Evolutionary conservation across 202 grass and related monocot genomes (phyloP).

Genomic region (Zoysia matrella): DNA sequence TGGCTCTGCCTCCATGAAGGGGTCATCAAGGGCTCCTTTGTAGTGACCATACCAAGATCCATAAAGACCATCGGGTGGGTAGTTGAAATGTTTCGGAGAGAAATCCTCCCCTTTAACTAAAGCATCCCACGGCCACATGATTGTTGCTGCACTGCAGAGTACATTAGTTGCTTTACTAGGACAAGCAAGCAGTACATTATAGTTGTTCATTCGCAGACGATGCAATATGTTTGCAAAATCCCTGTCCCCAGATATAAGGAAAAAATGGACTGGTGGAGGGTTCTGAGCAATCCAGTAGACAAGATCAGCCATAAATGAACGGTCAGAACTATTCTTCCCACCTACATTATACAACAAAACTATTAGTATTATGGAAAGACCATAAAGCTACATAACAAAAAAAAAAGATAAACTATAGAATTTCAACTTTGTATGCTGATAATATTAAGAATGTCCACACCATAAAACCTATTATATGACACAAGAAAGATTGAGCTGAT

Average conservation of each 20-base stretch:
- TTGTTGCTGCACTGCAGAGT: constrained; percentile 73
- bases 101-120: constrained; percentile 75
- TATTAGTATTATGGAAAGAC: constrained; percentile 35
- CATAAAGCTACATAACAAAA: not conserved
- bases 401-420: constrained; percentile 5
- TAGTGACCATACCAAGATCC: constrained; percentile 94
- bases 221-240: constrained; percentile 89
- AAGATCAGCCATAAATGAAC: constrained; percentile 81
- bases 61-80: constrained; percentile 84
- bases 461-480: not conserved
- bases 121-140: constrained; percentile 85
- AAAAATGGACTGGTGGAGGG: constrained; percentile 88
- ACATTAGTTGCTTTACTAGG: constrained; percentile 33
- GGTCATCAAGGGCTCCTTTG: constrained; percentile 71
- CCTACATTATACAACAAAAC: constrained; percentile 50
- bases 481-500: not conserved
- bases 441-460: not conserved
- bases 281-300: constrained; percentile 80
- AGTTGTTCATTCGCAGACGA: constrained; percentile 92
- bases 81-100: constrained; percentile 64
- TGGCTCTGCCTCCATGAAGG: constrained; percentile 50
- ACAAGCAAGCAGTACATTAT: constrained; percentile 88
- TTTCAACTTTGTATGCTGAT: not conserved
- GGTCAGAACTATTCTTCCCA: constrained; percentile 87
- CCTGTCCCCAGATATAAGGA: constrained; percentile 85